Evolutionary conservation across 2,329 filamentous ascomycete genomes (phyloP).

Genomic region (Cadophora sp.): DNA sequence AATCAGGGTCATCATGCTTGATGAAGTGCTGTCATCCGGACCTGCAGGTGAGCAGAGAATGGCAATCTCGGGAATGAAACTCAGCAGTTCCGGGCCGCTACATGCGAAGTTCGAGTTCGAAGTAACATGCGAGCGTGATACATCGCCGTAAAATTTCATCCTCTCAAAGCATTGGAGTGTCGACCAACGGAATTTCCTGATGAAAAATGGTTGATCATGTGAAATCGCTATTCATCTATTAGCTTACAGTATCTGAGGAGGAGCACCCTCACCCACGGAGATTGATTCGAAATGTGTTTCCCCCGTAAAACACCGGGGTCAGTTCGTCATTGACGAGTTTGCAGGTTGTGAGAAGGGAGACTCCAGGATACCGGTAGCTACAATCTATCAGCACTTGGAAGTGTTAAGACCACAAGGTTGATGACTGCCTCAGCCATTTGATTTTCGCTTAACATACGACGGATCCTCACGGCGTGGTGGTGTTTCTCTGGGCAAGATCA

Average conservation of each 20-base stretch:
- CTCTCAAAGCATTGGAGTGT: slow-evolving; percentile 26
- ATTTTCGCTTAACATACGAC: neutral
- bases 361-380: slow-evolving; percentile 30
- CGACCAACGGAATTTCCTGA: slow-evolving; percentile 31
- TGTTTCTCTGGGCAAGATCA: slow-evolving; percentile 18
- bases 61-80: slow-evolving; percentile 21
- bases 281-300: slow-evolving; percentile 42
- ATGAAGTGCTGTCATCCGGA: slow-evolving; percentile 30
- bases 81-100: slow-evolving; percentile 28
- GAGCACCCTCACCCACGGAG: slow-evolving; percentile 27
- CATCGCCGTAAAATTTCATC: slow-evolving; percentile 26
- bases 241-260: neutral
- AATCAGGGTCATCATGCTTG: slow-evolving; percentile 28
- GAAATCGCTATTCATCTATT: neutral
- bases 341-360: slow-evolving; percentile 44
- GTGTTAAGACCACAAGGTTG: neutral
- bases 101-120: slow-evolving; percentile 26
- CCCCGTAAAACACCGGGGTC: slow-evolving; percentile 42
- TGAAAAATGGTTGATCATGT: slow-evolving; percentile 16
- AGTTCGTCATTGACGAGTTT: slow-evolving; percentile 43
- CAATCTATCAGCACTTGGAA: neutral
- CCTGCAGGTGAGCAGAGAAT: slow-evolving; percentile 26
- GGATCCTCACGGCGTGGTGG: neutral
- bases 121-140: neutral
- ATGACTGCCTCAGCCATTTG: neutral